These are phyloP conservation scores for Penicillium verrucosum DNA, from an alignment of 2,329 filamentous ascomycete species.

Conservation along the genomic window DNA sequence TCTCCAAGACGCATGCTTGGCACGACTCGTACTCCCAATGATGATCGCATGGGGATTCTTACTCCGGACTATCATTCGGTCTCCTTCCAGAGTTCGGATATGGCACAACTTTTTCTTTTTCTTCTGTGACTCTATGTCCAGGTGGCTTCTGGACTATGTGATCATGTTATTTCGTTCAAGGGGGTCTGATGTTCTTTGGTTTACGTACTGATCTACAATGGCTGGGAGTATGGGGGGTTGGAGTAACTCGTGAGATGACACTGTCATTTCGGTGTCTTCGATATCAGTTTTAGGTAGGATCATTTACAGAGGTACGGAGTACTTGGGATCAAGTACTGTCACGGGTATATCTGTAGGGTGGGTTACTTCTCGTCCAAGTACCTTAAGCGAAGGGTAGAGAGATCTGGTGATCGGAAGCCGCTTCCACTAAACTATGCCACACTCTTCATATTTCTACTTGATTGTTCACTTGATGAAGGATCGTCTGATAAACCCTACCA, in stretches of 20 bases:
- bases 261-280: background rate
- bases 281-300: background rate
- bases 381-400: background rate
- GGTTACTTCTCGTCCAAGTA: background rate
- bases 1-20: background rate
- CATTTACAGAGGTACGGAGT: too few relatives aligned
- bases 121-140: background rate
- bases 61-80: background rate
- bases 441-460: background rate
- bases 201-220: background rate
- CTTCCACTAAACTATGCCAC: background rate
- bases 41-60: background rate
- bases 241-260: background rate
- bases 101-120: background rate
- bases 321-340: background rate
- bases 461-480: background rate
- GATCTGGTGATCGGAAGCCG: background rate
- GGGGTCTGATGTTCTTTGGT: background rate
- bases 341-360: fast-evolving
- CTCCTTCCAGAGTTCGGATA: background rate
- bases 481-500: background rate
- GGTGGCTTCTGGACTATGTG: background rate
- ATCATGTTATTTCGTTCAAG: background rate
- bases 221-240: background rate
- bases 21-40: background rate